Percentiles rank a stretch among this genome's conserved stretches.
phyloP scores from a whole-genome alignment of 2,329 filamentous ascomycete species.

The Endoconidiophora laricicola region DNA sequence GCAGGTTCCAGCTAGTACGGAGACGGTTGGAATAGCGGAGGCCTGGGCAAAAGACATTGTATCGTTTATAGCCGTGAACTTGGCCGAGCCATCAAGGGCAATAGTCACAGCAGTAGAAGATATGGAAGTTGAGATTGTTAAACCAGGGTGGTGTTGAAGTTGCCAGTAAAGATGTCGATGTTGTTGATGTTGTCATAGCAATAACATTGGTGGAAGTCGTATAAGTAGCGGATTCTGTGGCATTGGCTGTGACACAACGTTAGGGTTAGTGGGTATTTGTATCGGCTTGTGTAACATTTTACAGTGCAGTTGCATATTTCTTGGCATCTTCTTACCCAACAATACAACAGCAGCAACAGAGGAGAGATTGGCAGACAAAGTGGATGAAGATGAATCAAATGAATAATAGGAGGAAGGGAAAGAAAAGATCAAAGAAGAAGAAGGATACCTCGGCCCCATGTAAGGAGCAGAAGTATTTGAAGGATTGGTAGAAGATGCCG shows the following conservation, averaged over 20 bases:
- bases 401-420: background rate
- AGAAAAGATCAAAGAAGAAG: constrained; percentile 1
- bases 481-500: background rate
- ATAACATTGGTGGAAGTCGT: background rate
- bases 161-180: background rate
- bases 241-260: background rate
- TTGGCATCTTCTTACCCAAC: too few species aligned
- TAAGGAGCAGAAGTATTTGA: background rate
- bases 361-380: background rate
- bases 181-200: background rate
- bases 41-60: constrained; percentile 27
- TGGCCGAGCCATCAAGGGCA: constrained; percentile 25
- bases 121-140: constrained; percentile 4
- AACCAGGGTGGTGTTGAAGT: background rate
- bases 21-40: constrained; percentile 24
- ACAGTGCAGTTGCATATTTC: too few species aligned
- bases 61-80: constrained; percentile 28
- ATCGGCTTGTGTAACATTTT: background rate
- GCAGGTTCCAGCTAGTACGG: constrained; percentile 28
- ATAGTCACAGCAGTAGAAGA: constrained; percentile 23
- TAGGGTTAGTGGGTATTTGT: background rate
- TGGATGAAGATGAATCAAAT: background rate
- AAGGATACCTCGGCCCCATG: background rate
- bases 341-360: background rate
- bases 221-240: background rate